Percentiles rank a stretch among this genome's conserved stretches.
Conservation (phyloP, 1,284 basidiomycete species). For the Apiotrichum porosum region DNA sequence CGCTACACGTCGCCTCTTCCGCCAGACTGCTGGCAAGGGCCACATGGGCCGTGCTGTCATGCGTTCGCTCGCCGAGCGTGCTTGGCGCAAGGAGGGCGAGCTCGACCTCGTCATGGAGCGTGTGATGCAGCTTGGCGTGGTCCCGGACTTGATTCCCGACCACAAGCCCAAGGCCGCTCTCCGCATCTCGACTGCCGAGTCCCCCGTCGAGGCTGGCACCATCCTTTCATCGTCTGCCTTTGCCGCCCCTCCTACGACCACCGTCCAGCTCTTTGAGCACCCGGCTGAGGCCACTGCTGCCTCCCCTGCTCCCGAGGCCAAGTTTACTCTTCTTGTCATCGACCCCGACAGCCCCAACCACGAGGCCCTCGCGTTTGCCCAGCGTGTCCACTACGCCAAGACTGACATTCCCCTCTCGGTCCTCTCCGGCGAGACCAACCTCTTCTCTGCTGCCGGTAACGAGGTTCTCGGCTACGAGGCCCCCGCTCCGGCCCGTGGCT, state of each 20-base stretch:
- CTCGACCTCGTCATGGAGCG: constrained; percentile 89
- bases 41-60: constrained; percentile 59
- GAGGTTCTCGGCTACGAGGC: constrained; percentile 40
- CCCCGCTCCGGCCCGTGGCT: constrained; percentile 33
- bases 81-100: constrained; percentile 77
- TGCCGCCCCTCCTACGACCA: constrained; percentile 13
- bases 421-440: constrained; percentile 51
- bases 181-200: constrained; percentile 43
- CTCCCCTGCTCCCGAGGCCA: constrained; percentile 53
- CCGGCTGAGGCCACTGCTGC: constrained; percentile 55
- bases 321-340: constrained; percentile 82
- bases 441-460: constrained; percentile 25
- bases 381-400: constrained; percentile 83
- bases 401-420: constrained; percentile 76
- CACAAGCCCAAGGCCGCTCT: constrained; percentile 58
- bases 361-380: constrained; percentile 60
- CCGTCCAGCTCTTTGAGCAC: constrained; percentile 30
- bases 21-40: constrained; percentile 33
- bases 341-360: constrained; percentile 83
- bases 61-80: constrained; percentile 72
- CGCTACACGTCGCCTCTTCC: constrained; percentile 31
- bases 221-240: constrained; percentile 60
- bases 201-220: constrained; percentile 65
- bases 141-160: constrained; percentile 76
- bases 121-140: constrained; percentile 77